These are phyloP conservation scores for Hevea brasiliensis DNA, from an alignment of 345 rosid genomes.

Conservation along the genomic window DNA sequence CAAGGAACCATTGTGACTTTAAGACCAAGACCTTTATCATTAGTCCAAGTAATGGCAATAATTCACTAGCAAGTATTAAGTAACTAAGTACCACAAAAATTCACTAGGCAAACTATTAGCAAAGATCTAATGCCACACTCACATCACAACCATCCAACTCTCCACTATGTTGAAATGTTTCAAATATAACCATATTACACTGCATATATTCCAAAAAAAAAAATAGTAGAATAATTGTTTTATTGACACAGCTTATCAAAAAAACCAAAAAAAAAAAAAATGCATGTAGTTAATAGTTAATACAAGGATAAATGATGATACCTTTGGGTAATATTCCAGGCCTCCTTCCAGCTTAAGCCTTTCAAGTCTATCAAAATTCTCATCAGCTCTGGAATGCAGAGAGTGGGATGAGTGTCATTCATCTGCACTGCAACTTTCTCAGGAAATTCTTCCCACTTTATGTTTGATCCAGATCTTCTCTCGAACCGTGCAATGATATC, in stretches of 20 bases:
- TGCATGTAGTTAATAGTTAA: background rate
- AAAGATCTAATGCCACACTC: background rate
- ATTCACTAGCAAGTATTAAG: no score
- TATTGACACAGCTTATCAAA: background rate
- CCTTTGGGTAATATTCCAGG: constrained; percentile 81
- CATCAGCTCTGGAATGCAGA: constrained; percentile 78
- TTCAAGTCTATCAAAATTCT: constrained; percentile 69
- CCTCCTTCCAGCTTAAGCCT: constrained; percentile 71
- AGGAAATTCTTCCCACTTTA: constrained; percentile 71
- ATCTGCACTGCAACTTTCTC: constrained; percentile 83
- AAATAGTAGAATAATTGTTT: background rate
- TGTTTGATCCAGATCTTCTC: constrained; percentile 59
- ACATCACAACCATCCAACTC: background rate
- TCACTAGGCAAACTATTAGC: background rate
- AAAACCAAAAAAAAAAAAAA: background rate
- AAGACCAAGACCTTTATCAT: no score
- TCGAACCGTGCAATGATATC: constrained; percentile 71
- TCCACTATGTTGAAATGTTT: background rate
- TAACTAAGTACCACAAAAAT: no score
- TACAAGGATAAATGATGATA: constrained; percentile 20
- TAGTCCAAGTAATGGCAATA: no score
- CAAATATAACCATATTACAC: background rate
- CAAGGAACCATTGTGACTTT: background rate
- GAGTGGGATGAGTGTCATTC: constrained; percentile 84
- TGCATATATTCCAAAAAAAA: background rate